Percentiles rank a stretch among this genome's conserved stretches.
Evolutionary conservation across 2,329 filamentous ascomycete genomes (phyloP).

Genomic region (Tolypocladium capitatum): DNA sequence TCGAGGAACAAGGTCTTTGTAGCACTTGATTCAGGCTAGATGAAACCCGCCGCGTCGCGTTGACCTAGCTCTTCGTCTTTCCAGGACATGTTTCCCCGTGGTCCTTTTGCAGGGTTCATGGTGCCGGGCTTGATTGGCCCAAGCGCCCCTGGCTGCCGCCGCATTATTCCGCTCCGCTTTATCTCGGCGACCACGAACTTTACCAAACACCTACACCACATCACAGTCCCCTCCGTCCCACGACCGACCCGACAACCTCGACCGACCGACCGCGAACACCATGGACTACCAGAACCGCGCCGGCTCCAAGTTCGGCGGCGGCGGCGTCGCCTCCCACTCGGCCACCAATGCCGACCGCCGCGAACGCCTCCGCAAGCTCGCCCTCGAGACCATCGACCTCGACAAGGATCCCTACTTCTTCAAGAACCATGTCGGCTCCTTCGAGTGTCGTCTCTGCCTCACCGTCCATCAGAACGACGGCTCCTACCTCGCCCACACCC

Average conservation of each 20-base stretch:
- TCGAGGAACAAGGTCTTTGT: slow-evolving; percentile 10
- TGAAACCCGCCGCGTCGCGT: too few species aligned
- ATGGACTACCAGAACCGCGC: slow-evolving; percentile 83
- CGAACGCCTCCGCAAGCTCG: slow-evolving; percentile 93
- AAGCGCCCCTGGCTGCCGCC: background rate
- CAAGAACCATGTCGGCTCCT: slow-evolving; percentile 97
- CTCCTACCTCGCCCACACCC: slow-evolving; percentile 95
- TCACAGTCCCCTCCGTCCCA: background rate
- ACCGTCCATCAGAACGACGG: slow-evolving; percentile 99
- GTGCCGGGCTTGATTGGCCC: background rate
- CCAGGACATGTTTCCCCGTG: too few species aligned
- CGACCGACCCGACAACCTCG: slow-evolving; percentile 56
- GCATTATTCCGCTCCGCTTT: background rate
- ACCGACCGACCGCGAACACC: background rate
- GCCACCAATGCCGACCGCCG: slow-evolving; percentile 94
- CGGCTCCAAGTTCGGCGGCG: slow-evolving; percentile 95
- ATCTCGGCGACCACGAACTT: background rate
- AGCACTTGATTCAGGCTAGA: background rate
- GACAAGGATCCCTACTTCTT: slow-evolving; percentile 99
- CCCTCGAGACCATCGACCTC: slow-evolving; percentile 95
- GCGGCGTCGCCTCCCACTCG: slow-evolving; percentile 85
- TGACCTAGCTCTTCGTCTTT: too few species aligned
- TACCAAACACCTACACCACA: background rate
- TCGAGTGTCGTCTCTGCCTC: slow-evolving; percentile 91
- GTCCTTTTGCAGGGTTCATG: too few species aligned